Conservation (phyloP, 1,139 yeast genomes). For the Diutina pseudorugosa region DNA sequence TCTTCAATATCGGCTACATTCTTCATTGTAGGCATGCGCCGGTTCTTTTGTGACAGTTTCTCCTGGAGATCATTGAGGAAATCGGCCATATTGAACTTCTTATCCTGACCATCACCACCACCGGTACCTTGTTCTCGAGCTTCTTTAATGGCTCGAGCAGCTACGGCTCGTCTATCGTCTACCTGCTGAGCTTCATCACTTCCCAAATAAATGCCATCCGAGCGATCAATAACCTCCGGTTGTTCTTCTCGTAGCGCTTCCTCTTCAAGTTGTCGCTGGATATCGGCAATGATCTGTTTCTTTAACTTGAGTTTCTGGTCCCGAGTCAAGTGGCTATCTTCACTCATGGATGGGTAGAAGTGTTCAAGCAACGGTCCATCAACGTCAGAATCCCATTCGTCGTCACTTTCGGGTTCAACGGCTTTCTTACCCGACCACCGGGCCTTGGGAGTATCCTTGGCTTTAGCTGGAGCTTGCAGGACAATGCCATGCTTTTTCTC, state of each 20-base stretch:
- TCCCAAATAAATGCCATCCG: not conserved
- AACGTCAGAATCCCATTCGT: not conserved
- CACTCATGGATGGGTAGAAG: slow-evolving; percentile 1
- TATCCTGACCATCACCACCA: not conserved
- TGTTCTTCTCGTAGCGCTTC: not conserved
- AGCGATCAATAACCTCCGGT: too few species aligned
- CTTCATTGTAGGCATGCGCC: not conserved
- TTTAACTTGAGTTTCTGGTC: not conserved
- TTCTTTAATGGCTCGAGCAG: not conserved
- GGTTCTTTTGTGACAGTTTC: slow-evolving; percentile 1
- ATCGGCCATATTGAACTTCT: not conserved
- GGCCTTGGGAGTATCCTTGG: not conserved
- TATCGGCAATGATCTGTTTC: slow-evolving; percentile 3
- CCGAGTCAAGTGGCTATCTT: not conserved
- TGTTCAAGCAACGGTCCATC: slow-evolving; percentile 3
- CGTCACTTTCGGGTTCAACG: not conserved
- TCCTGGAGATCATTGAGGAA: slow-evolving; percentile 2
- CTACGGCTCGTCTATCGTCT: not conserved
- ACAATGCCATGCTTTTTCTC: slow-evolving; percentile 2
- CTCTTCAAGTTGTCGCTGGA: not conserved
- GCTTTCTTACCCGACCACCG: not conserved
- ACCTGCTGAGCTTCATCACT: not conserved
- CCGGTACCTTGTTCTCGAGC: not conserved
- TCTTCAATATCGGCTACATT: not conserved
- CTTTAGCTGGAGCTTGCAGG: not conserved